A percentile compares a stretch with the other conserved stretches of the same genome.
These are phyloP conservation scores for Fulvia fulva DNA, from an alignment of 2,329 filamentous ascomycete genomes.

Conservation along the genomic window DNA sequence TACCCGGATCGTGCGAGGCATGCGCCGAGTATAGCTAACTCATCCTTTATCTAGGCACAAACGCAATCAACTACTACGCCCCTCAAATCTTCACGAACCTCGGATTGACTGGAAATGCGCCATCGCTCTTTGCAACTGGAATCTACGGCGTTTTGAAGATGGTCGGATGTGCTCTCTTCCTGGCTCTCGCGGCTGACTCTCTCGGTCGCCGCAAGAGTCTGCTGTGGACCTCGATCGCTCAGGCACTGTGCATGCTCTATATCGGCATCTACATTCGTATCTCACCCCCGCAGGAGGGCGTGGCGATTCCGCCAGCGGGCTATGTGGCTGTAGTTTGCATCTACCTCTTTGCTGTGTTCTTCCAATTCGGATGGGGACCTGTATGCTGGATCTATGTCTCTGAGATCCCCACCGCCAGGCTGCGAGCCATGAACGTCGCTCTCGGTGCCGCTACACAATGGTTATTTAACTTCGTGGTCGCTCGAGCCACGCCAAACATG, in stretches of 20 bases:
- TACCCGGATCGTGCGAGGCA: background rate
- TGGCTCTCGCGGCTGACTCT: slow-evolving; percentile 67
- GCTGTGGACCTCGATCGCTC: slow-evolving; percentile 42
- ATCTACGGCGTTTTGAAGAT: slow-evolving; percentile 72
- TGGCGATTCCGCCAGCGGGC: slow-evolving; percentile 59
- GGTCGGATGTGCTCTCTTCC: slow-evolving; percentile 58
- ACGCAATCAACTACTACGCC: too few relatives aligned
- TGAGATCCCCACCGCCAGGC: slow-evolving; percentile 65
- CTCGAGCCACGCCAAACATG: slow-evolving; percentile 65
- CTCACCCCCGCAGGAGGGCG: slow-evolving; percentile 52
- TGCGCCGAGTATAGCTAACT: too few relatives aligned
- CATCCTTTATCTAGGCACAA: too few relatives aligned
- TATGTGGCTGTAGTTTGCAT: slow-evolving; percentile 69
- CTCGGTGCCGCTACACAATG: slow-evolving; percentile 63
- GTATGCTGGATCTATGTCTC: slow-evolving; percentile 64
- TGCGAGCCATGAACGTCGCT: slow-evolving; percentile 64
- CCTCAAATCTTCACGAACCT: slow-evolving; percentile 66
- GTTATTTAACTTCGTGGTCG: slow-evolving; percentile 70
- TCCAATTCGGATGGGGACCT: slow-evolving; percentile 63
- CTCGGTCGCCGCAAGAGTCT: slow-evolving; percentile 62
- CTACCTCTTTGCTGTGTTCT: slow-evolving; percentile 67
- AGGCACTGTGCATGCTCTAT: slow-evolving; percentile 62
- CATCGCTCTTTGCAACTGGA: slow-evolving; percentile 67
- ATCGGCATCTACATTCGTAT: slow-evolving; percentile 68
- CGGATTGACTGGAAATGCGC: slow-evolving; percentile 55